phyloP scores from a whole-genome alignment of 345 rosid species.

The Syzygium oleosum region DNA sequence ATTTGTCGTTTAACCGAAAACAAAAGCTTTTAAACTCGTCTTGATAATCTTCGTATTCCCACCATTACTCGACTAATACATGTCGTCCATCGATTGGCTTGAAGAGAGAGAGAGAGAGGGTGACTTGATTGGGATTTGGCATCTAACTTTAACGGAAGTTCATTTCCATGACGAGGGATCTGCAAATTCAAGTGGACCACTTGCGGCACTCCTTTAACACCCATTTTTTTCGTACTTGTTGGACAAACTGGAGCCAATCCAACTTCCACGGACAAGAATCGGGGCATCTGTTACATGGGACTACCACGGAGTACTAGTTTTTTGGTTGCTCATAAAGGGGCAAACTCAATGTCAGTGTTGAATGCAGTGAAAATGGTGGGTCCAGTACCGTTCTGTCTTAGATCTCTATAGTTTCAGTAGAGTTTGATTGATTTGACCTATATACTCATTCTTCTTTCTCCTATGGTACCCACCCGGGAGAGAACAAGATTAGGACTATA shows the following conservation, averaged over 20 bases:
- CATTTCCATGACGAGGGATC: neutral
- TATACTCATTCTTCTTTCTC: neutral
- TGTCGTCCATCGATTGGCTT: neutral
- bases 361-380: neutral
- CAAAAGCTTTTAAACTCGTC: neutral
- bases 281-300: neutral
- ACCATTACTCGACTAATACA: neutral
- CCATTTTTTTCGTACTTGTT: neutral
- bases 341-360: neutral
- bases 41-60: neutral
- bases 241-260: neutral
- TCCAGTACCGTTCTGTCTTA: neutral
- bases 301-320: neutral
- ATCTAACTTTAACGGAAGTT: neutral
- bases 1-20: neutral
- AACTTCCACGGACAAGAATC: neutral
- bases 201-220: neutral
- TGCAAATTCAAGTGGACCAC: neutral
- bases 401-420: neutral
- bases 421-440: neutral
- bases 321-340: neutral
- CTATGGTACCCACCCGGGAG: neutral
- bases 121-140: neutral
- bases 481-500: neutral
- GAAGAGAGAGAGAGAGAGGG: neutral